phyloP scores from a whole-genome alignment of 202 grass and related monocot genomes.

The Saccharum hybrid region DNA sequence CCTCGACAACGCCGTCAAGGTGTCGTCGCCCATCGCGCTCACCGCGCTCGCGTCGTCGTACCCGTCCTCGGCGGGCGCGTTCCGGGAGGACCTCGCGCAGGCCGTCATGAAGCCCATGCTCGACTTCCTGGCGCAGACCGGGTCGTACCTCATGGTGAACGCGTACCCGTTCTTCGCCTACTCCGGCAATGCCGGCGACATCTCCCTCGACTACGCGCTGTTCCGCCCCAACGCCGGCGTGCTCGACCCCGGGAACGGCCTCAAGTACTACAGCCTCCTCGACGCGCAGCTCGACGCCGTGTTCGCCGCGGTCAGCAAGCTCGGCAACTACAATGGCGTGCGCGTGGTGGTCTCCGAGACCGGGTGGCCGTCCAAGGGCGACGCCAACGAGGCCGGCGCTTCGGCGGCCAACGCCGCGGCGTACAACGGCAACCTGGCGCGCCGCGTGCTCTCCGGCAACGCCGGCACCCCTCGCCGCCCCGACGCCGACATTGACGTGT shows the following conservation, averaged over 20 bases:
- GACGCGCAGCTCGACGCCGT: slow-evolving; percentile 97
- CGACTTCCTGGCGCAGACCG: slow-evolving; percentile 59
- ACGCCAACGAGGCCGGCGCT: slow-evolving; percentile 58
- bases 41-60: slow-evolving; percentile 67
- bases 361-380: slow-evolving; percentile 90
- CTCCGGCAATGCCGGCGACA: slow-evolving; percentile 59
- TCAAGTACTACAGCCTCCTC: slow-evolving; percentile 89
- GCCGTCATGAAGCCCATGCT: slow-evolving; percentile 81
- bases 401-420: slow-evolving; percentile 62
- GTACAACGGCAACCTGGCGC: slow-evolving; percentile 83
- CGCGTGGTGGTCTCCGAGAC: slow-evolving; percentile 81
- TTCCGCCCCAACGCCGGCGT: slow-evolving; percentile 85
- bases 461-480: slow-evolving; percentile 69
- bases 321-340: slow-evolving; percentile 55
- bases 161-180: slow-evolving; percentile 95
- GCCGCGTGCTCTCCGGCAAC: slow-evolving; percentile 81
- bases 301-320: slow-evolving; percentile 60
- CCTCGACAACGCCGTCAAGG: slow-evolving; percentile 68
- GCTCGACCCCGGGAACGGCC: slow-evolving; percentile 56
- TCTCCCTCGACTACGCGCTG: slow-evolving; percentile 90
- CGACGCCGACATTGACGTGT: slow-evolving; percentile 73
- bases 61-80: slow-evolving; percentile 72
- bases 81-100: slow-evolving; percentile 67
- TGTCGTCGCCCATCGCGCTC: slow-evolving; percentile 83
- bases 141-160: slow-evolving; percentile 81